A percentile compares a stretch with the other conserved stretches of the same genome.
These are phyloP conservation scores for Euphrasia confusa DNA, from an alignment of 257 asterid genomes.

Conservation along the genomic window DNA sequence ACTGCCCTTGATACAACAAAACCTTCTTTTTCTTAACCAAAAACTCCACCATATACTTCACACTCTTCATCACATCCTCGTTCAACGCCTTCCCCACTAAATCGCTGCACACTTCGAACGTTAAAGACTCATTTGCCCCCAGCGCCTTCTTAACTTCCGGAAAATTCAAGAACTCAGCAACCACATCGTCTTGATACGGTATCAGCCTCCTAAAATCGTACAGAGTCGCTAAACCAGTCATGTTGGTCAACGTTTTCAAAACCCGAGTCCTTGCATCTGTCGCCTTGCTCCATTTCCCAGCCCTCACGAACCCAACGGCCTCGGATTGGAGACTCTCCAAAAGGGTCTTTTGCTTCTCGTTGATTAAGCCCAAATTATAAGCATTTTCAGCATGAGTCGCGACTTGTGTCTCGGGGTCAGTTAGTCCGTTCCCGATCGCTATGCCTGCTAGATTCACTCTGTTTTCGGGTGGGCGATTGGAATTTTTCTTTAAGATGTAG, in stretches of 20 bases:
- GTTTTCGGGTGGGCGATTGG: constrained; percentile 21
- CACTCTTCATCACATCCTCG: constrained; percentile 83
- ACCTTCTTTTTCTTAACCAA: constrained; percentile 57
- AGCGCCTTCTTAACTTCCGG: constrained; percentile 49
- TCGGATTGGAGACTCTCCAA: constrained; percentile 58
- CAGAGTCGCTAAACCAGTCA: constrained; percentile 81
- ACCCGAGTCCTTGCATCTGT: constrained; percentile 45
- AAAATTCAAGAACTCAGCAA: constrained; percentile 43
- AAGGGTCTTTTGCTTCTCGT: constrained; percentile 45
- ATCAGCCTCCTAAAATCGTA: constrained; percentile 53
- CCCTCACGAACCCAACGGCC: constrained; percentile 34
- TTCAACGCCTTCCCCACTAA: constrained; percentile 43
- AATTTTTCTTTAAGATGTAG: constrained; percentile 41
- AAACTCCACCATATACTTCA: constrained; percentile 57
- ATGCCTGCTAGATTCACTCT: constrained; percentile 64
- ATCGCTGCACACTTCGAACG: constrained; percentile 48
- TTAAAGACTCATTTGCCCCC: constrained; percentile 43
- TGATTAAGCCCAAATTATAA: constrained; percentile 55
- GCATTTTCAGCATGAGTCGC: constrained; percentile 59
- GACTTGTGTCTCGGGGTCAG: constrained; percentile 70
- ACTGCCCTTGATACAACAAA: constrained; percentile 69
- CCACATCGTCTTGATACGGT: constrained; percentile 53
- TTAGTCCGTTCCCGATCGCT: constrained; percentile 77
- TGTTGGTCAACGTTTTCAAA: constrained; percentile 35
- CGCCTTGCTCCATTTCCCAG: constrained; percentile 59